These are phyloP conservation scores for Thielaviopsis euricoi DNA, from an alignment of 2,329 filamentous ascomycete species.

Conservation along the genomic window DNA sequence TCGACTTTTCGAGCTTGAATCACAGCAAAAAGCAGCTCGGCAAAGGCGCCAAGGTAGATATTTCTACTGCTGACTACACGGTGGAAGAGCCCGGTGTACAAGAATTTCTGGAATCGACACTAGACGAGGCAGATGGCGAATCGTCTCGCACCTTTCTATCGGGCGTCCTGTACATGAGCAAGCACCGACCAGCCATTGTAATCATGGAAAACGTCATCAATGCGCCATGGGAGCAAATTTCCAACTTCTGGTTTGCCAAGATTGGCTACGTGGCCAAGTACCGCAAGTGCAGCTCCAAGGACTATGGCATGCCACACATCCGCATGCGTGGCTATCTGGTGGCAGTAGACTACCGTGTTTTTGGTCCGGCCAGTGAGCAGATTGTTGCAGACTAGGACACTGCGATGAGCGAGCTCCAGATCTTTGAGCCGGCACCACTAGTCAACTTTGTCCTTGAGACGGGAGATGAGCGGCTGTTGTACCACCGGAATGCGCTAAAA, in stretches of 20 bases:
- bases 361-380: constrained; percentile 15
- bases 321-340: constrained; percentile 43
- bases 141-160: constrained; percentile 49
- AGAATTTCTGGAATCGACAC: constrained; percentile 35
- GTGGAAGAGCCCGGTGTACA: not conserved
- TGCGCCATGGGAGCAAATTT: constrained; percentile 41
- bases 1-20: constrained; percentile 57
- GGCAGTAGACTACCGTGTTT: constrained; percentile 29
- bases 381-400: constrained; percentile 26
- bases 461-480: constrained; percentile 36
- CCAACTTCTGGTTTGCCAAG: constrained; percentile 21
- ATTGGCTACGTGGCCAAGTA: constrained; percentile 38
- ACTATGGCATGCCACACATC: constrained; percentile 60
- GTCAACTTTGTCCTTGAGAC: constrained; percentile 42
- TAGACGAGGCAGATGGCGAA: constrained; percentile 38
- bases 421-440: constrained; percentile 44
- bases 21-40: constrained; percentile 23
- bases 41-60: constrained; percentile 28
- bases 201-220: constrained; percentile 55
- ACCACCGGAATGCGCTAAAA: constrained; percentile 31
- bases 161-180: constrained; percentile 38
- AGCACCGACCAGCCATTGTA: constrained; percentile 42
- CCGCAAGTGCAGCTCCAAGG: constrained; percentile 45
- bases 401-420: constrained; percentile 24
- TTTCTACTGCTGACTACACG: constrained; percentile 21